phyloP scores from a whole-genome alignment of 129 eudicot species.

The Escallonia herrerae region DNA sequence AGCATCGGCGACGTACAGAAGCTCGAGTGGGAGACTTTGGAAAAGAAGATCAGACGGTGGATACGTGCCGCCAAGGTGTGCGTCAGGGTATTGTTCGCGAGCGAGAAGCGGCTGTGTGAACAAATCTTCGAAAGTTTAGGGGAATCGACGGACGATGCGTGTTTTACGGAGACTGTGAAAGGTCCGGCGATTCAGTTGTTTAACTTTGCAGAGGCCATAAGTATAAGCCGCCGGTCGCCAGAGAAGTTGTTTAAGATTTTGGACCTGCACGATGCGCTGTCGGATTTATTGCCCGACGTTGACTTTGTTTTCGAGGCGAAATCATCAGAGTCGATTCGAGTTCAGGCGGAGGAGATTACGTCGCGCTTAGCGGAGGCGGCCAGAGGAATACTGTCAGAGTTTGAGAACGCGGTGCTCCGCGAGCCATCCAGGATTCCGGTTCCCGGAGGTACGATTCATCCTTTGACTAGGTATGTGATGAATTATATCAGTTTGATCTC shows the following conservation, averaged over 20 bases:
- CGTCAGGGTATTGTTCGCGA: constrained; percentile 39
- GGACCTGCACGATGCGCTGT: constrained; percentile 52
- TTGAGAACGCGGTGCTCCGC: constrained; percentile 54
- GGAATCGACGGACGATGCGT: constrained; percentile 25
- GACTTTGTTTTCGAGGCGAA: constrained; percentile 37
- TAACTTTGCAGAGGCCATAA: constrained; percentile 63
- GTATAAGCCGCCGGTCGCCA: constrained; percentile 48
- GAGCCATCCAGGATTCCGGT: constrained; percentile 56
- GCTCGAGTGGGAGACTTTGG: constrained; percentile 56
- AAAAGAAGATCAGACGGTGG: constrained; percentile 59
- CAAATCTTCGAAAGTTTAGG: constrained; percentile 47
- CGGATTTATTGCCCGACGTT: constrained; percentile 48
- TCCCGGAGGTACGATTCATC: constrained; percentile 71
- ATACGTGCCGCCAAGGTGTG: constrained; percentile 52
- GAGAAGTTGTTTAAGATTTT: constrained; percentile 63
- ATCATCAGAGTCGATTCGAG: constrained; percentile 34
- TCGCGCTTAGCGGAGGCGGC: constrained; percentile 64
- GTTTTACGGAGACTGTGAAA: constrained; percentile 57
- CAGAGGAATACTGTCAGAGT: constrained; percentile 51
- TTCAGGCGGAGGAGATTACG: constrained; percentile 45
- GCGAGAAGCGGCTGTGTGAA: constrained; percentile 44
- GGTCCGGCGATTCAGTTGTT: constrained; percentile 50
- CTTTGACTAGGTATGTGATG: constrained; percentile 81
- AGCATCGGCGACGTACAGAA: constrained; percentile 64
- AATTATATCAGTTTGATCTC: constrained; percentile 60